Evolutionary conservation across 1,139 yeast genomes (phyloP).

Genomic region (Candida labiduridarum): DNA sequence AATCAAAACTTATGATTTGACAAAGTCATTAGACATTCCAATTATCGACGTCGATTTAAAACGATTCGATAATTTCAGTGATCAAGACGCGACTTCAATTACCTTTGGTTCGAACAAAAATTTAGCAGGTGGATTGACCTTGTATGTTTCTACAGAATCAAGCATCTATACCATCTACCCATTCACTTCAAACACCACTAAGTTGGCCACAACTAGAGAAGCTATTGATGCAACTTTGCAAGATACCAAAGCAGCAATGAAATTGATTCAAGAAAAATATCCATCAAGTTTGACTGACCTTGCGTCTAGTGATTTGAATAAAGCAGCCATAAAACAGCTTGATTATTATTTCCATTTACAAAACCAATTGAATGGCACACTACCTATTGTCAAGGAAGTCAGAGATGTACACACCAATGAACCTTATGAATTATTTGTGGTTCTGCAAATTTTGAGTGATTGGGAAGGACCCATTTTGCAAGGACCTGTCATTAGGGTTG

Average conservation of each 20-base stretch:
- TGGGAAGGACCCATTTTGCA: slow-evolving; percentile 21
- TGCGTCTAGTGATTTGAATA: slow-evolving; percentile 19
- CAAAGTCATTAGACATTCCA: slow-evolving; percentile 28
- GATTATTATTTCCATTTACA: slow-evolving; percentile 21
- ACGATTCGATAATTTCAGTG: slow-evolving; percentile 9
- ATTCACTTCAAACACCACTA: slow-evolving; percentile 24
- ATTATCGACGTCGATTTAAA: slow-evolving; percentile 24
- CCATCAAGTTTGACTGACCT: slow-evolving; percentile 14
- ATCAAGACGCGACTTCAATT: slow-evolving; percentile 30
- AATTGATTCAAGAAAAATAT: slow-evolving; percentile 20
- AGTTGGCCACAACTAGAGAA: slow-evolving; percentile 25
- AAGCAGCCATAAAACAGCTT: slow-evolving; percentile 22
- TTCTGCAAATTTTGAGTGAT: slow-evolving; percentile 17
- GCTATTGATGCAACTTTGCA: slow-evolving; percentile 26
- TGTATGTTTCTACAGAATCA: slow-evolving; percentile 32
- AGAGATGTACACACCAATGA: slow-evolving; percentile 11
- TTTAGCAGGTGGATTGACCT: slow-evolving; percentile 37
- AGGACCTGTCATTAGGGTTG: slow-evolving; percentile 24
- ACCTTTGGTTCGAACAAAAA: slow-evolving; percentile 35
- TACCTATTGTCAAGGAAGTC: slow-evolving; percentile 12
- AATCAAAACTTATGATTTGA: slow-evolving; percentile 33
- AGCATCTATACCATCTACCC: slow-evolving; percentile 38
- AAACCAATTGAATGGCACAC: slow-evolving; percentile 18
- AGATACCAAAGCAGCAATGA: slow-evolving; percentile 26
- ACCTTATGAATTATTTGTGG: slow-evolving; percentile 18